phyloP scores from a whole-genome alignment of 805 yeast genomes.

The Metschnikowia colocasiae region DNA sequence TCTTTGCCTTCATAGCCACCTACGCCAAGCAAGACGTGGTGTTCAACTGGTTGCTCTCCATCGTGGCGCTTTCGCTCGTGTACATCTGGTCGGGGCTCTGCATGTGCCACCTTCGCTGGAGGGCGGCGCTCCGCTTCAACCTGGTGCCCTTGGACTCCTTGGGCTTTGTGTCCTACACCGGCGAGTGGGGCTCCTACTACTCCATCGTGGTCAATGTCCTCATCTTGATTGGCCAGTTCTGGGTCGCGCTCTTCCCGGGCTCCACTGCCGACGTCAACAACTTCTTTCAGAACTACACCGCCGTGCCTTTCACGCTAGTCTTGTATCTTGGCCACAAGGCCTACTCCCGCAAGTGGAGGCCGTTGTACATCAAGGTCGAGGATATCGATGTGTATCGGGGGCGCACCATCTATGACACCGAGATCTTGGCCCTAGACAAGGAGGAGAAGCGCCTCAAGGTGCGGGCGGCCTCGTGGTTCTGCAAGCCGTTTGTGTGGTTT shows the following conservation, averaged over 20 bases:
- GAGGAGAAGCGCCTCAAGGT: slow-evolving; percentile 18
- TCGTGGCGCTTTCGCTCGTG: slow-evolving; percentile 26
- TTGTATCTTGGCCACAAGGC: slow-evolving; percentile 24
- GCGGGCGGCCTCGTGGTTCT: slow-evolving; percentile 11
- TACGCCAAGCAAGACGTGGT: slow-evolving; percentile 31
- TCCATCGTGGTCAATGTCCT: slow-evolving; percentile 30
- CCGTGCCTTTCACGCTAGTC: slow-evolving; percentile 22
- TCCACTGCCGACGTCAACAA: slow-evolving; percentile 24
- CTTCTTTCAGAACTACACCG: slow-evolving; percentile 26
- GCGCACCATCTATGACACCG: slow-evolving; percentile 23
- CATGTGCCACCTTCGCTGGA: slow-evolving; percentile 26
- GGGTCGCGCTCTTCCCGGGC: slow-evolving; percentile 41
- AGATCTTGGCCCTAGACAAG: slow-evolving; percentile 22
- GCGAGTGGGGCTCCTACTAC: slow-evolving; percentile 37
- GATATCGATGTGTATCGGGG: slow-evolving; percentile 24
- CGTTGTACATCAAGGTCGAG: slow-evolving; percentile 16
- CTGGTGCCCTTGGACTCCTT: slow-evolving; percentile 20
- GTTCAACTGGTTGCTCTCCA: slow-evolving; percentile 28
- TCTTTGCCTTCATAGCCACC: slow-evolving; percentile 26
- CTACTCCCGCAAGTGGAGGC: slow-evolving; percentile 20
- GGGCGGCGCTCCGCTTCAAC: slow-evolving; percentile 24
- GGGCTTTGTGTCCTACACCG: slow-evolving; percentile 36
- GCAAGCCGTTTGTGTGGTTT: slow-evolving; percentile 18
- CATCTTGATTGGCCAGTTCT: slow-evolving; percentile 41
- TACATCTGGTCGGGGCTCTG: slow-evolving; percentile 26